A percentile compares a stretch with the other conserved stretches of the same genome.
These are phyloP conservation scores for Mucor irregularis DNA, from an alignment of 371 early-diverging fungal genomes.

Conservation along the genomic window DNA sequence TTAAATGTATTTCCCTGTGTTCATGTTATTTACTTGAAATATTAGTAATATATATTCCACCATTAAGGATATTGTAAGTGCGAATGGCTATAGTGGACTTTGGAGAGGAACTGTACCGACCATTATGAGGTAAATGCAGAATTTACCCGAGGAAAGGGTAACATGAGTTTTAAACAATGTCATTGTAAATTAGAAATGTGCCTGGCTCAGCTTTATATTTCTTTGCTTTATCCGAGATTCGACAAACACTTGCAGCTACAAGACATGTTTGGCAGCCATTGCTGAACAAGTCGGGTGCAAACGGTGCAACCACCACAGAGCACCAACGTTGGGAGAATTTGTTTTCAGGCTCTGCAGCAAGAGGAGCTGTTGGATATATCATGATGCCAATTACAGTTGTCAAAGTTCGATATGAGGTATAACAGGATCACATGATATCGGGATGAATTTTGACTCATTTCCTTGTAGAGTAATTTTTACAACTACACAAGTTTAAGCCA, in stretches of 20 bases:
- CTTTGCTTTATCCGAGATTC: slow-evolving; percentile 57
- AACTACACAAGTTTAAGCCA: slow-evolving; percentile 67
- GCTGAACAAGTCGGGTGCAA: slow-evolving; percentile 14
- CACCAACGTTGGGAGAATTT: slow-evolving; percentile 61
- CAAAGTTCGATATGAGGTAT: slow-evolving; percentile 91
- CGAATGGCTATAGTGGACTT: slow-evolving; percentile 73
- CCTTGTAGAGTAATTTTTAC: slow-evolving; percentile 76
- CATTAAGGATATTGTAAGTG: slow-evolving; percentile 55
- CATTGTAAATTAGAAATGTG: slow-evolving; percentile 59
- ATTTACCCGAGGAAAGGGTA: neutral
- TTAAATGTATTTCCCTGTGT: neutral
- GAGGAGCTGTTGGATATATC: slow-evolving; percentile 83
- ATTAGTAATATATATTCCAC: slow-evolving; percentile 63
- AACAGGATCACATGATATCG: neutral
- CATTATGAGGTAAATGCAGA: slow-evolving; percentile 64
- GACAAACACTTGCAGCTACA: slow-evolving; percentile 40
- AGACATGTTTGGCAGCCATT: slow-evolving; percentile 37
- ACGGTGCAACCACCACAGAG: slow-evolving; percentile 14
- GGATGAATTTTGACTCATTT: slow-evolving; percentile 1
- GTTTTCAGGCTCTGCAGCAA: slow-evolving; percentile 78
- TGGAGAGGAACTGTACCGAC: slow-evolving; percentile 93
- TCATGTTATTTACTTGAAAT: neutral
- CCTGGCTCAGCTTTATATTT: slow-evolving; percentile 89
- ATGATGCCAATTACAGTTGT: slow-evolving; percentile 95
- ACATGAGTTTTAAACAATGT: neutral